Percentiles rank a stretch among this genome's conserved stretches.
phyloP scores from a whole-genome alignment of 352 stramenopile species.

The Globisporangium alternatum region DNA sequence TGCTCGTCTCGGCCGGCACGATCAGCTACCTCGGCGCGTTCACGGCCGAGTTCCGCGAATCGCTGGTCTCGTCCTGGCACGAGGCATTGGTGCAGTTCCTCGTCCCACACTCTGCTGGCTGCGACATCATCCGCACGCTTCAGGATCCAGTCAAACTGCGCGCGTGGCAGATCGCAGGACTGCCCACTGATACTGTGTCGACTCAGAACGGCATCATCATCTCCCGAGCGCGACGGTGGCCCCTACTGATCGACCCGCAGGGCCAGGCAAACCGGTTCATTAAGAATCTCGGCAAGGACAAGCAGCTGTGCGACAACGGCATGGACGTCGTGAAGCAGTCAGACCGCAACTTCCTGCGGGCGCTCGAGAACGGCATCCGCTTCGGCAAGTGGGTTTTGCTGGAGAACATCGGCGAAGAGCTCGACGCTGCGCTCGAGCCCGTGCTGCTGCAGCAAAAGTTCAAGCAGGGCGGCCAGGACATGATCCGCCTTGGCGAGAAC shows the following conservation, averaged over 20 bases:
- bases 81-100: conserved; percentile 50
- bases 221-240: conserved; percentile 75
- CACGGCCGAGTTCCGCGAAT: conserved; percentile 81
- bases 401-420: conserved; percentile 88
- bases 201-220: conserved; percentile 95
- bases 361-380: conserved; percentile 87
- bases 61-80: conserved; percentile 64
- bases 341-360: conserved; percentile 85
- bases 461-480: conserved; percentile 90
- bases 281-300: conserved; percentile 86
- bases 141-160: conserved; percentile 87
- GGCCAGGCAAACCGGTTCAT: conserved; percentile 92
- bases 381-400: conserved; percentile 91
- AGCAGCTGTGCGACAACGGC: conserved; percentile 81
- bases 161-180: conserved; percentile 84
- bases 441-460: conserved; percentile 91
- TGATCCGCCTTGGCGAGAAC: conserved; percentile 91
- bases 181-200: conserved; percentile 87
- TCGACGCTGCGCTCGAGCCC: conserved; percentile 89
- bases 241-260: conserved; percentile 90
- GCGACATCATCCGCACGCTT: conserved; percentile 82
- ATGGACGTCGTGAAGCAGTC: conserved; percentile 92
- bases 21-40: conserved; percentile 89
- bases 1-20: conserved; percentile 81
- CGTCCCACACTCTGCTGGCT: conserved; percentile 80